Evolutionary conservation across 208 protist genomes (phyloP), one percentile per base, ranked within the genome.

Genomic region (Herpetomonas tarakana): DNA sequence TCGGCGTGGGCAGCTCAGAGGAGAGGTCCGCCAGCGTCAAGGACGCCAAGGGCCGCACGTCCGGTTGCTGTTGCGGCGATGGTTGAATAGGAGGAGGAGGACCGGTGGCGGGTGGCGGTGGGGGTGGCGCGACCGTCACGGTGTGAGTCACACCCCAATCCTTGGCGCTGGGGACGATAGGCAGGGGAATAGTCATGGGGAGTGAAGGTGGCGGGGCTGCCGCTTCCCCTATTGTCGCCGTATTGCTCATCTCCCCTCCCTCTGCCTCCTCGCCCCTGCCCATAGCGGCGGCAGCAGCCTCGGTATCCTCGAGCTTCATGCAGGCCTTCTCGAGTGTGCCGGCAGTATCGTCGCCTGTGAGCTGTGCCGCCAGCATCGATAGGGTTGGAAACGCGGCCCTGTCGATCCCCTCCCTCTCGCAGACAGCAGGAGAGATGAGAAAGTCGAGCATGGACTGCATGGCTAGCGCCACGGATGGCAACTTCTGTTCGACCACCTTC

Each of bases 131-230:
- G 9, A 41, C 35, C 35, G 27, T 51, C 46, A 62, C 52, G 30
- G 54, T 56, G 22, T 45, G 62, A 31, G 64, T 19, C 30, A 64
- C 70, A 11, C 52, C 58, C 75, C 75, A 81, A 11, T 70, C 58
- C 2, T 53, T 62, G 0, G 52, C 49, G n/a, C 62, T 55, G 14
- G 69, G 75, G 18, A 70, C 21, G 14, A 81, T 65, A 2, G 75
- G 75, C 24, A 74, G 30, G 1, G 75, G 65, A 35, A 74, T 74
- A 27, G 14, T n/a, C n/a, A 61, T n/a, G 35, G 52, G 30, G 24
- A 41, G 18, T 0, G 51, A 14, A 6, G 47, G 35, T 14, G 12
- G 11, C 25, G 25, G 30, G 12, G 35, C 16, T 14, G 49, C 26
- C 12, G 58, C 0, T 1, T 21, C 21, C 41, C 14, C 21, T 24